Conservation (phyloP, 2,329 filamentous ascomycete species). For the Ophiostoma fasciatum region DNA sequence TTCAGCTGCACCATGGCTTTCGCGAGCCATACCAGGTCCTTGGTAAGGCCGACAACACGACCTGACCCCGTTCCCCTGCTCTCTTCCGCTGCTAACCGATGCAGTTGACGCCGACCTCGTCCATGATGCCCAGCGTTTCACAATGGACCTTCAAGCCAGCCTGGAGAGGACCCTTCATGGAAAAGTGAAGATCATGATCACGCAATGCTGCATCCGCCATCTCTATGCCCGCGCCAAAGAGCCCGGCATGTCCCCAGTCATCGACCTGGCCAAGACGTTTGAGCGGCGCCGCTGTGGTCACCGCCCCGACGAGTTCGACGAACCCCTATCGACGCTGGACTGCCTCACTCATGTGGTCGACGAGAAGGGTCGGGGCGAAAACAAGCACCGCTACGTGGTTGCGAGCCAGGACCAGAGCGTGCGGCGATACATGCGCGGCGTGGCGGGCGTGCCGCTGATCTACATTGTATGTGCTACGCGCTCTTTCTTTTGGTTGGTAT, state of each 20-base stretch:
- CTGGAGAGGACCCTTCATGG: constrained; percentile 76
- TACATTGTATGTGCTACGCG: constrained; percentile 34
- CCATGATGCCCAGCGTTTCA: constrained; percentile 64
- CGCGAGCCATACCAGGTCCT: constrained; percentile 89
- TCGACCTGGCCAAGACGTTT: constrained; percentile 55
- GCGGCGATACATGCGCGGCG: constrained; percentile 45
- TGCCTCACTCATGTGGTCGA: constrained; percentile 58
- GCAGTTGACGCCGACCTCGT: constrained; percentile 75
- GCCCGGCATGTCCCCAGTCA: constrained; percentile 30
- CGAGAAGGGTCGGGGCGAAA: constrained; percentile 56
- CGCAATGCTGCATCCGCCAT: constrained; percentile 14
- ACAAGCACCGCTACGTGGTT: constrained; percentile 68
- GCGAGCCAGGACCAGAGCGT: constrained; percentile 57
- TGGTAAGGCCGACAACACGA: too few relatives aligned
- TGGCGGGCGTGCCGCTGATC: constrained; percentile 60
- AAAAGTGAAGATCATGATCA: constrained; percentile 57
- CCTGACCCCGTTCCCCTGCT: too few relatives aligned
- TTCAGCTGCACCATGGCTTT: constrained; percentile 75
- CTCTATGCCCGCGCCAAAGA: constrained; percentile 10
- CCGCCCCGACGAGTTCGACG: constrained; percentile 53
- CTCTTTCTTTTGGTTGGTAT: background rate
- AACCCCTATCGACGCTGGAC: constrained; percentile 53
- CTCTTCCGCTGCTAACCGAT: constrained; percentile 3
- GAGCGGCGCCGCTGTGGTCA: constrained; percentile 70
- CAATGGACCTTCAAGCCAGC: constrained; percentile 71